These are phyloP conservation scores for Poronia punctata DNA, from an alignment of 495 filamentous ascomycete species.

Conservation along the genomic window DNA sequence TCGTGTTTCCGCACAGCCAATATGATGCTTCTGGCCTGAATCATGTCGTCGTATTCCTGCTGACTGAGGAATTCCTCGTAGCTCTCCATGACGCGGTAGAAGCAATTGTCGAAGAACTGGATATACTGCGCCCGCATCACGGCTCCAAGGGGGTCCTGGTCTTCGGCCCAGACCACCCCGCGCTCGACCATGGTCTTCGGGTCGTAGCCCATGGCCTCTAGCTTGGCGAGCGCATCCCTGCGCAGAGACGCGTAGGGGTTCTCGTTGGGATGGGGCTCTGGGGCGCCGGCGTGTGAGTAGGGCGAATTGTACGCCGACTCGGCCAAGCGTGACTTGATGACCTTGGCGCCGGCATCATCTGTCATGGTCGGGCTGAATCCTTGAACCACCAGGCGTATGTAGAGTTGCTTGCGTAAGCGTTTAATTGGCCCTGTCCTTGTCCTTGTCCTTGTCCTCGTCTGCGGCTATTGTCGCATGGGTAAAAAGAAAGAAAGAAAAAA, in stretches of 20 bases:
- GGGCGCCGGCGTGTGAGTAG: constrained; percentile 22
- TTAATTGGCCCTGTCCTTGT: too few relatives aligned
- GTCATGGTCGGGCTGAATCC: too few relatives aligned
- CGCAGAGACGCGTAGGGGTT: constrained; percentile 25
- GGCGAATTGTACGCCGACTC: constrained; percentile 24
- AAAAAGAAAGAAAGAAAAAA: too few relatives aligned
- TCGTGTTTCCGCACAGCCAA: constrained; percentile 22
- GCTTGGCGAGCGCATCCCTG: constrained; percentile 17
- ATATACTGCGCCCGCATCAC: constrained; percentile 26
- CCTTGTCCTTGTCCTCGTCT: too few relatives aligned
- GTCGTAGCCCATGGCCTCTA: constrained; percentile 29
- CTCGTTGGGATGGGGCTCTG: constrained; percentile 21
- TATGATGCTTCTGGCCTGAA: constrained; percentile 16
- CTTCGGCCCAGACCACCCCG: constrained; percentile 27
- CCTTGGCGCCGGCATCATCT: too few relatives aligned
- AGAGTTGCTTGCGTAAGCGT: too few relatives aligned
- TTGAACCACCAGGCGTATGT: too few relatives aligned
- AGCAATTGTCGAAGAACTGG: constrained; percentile 21
- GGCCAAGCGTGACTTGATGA: constrained; percentile 8
- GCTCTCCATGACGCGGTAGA: constrained; percentile 29
- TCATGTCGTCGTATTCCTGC: constrained; percentile 26
- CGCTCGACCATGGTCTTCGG: constrained; percentile 28
- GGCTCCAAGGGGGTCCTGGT: constrained; percentile 28
- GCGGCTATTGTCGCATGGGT: too few relatives aligned
- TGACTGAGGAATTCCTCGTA: constrained; percentile 23